Evolutionary conservation across 1,284 basidiomycete species (phyloP), one percentile per base, ranked within the genome.

Genomic region (Ustilago trichophora): DNA sequence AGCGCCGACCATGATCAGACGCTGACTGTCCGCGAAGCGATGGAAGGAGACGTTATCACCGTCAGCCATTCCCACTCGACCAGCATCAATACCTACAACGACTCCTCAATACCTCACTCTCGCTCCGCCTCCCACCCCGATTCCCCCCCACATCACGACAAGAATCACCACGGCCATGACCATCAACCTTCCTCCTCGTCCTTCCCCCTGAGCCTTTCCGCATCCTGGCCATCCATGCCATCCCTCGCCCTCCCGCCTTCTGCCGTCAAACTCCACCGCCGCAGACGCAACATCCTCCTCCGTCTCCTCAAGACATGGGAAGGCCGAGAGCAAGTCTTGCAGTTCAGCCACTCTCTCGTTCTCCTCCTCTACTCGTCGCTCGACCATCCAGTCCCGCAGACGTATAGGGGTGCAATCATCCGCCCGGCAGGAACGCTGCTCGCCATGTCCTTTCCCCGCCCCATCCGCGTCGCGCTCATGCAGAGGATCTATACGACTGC

Each of bases 401-500:
- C 56, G 8, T 53, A 51, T 21, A 29, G 44, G 6, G 45, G 50
- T 12, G 56, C 56, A 1, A 31, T 65, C 21, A 31, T 60, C 3
- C 24, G 52, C 5, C 67, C 67, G 2, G 67, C 51, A 4, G 60
- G 56, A 0, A 52, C 52, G 6, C 37, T 60, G 18, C 16, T 70
- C 11, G 48, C 60, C 9, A 18, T 50, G 18, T 43, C 52, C 2
- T 59, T 70, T 21, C 57, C 67, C 15, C 43, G 45, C 5, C 48
- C 67, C 8, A 29, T 54, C 1, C 34, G 67, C 7, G 49, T 54
- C 0, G 55, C 55, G n/a, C 25, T 58, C 10, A 59, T 70, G 60
- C 67, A 70, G 44, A 27, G 60, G 11, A 70, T 70, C 60, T 70
- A 70, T 33, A 70, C 60, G 0, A 51, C 53, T 3, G 67, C 56